Base-by-base conservation (phyloP, 2,329 filamentous ascomycete genomes). In the Phoma sp. region DNA sequence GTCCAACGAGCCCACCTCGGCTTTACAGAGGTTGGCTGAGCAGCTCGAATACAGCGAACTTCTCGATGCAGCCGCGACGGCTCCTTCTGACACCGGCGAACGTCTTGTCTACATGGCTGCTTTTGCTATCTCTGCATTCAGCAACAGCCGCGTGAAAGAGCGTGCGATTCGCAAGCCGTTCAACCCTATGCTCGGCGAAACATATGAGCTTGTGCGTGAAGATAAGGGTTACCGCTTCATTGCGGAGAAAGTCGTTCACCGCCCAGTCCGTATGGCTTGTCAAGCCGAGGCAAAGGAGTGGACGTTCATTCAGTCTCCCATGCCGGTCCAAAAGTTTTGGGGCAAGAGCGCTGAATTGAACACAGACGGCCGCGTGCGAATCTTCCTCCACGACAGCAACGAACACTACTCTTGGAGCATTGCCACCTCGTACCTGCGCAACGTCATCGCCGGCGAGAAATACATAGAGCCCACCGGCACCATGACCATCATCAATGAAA, bases 371-470 rank as follows among this genome's bases (percentile, higher is more conserved):
- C 89, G 91, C 24, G 88, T 92, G 3, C 86, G 93, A 43, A 82
- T 97, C 35, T 86, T 88, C 35, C 79, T 99, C 25, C 88, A 95
- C 71, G 83, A 84, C 7, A 84, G 81, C 1, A 90, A 91, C 50
- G 94, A 98, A 72, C 84, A 87, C 57, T 99, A 94, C 78, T 93
- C 88, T 65, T 99, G 92, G 92, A 89, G 85, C 40, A 83, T 91
- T 17, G 92, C 94, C 1, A 96, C 92, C 4, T 91, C 90, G 62
- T 98, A 97, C 77, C 78, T 99, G 50, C 87, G 95, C 43, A 99
- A 99, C 73, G 92, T 99, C 47, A 96, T 99, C 51, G 94, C 96
- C 67, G 95, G 95, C 35, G 95, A 99, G 76, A 99, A 98, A 77
- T 99, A 99, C 72, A 87, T 98, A 12, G 95, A 99, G 77, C 95